Percentiles rank a stretch among this genome's conserved stretches.
Conservation (phyloP, 1,139 yeast species). For the Pichia sp. region DNA sequence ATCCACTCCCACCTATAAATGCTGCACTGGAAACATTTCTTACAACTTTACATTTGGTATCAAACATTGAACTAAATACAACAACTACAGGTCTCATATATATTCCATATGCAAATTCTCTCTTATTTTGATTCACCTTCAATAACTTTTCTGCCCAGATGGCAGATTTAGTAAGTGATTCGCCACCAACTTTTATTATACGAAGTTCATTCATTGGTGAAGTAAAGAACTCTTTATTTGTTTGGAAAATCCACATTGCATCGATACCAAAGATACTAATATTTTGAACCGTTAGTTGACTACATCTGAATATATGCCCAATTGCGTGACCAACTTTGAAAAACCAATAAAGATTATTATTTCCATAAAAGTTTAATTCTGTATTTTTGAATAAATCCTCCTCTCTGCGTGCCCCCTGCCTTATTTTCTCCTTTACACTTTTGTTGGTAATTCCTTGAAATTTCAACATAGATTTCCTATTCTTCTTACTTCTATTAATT, state of each 20-base stretch:
- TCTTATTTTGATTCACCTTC: neutral
- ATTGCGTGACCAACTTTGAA: neutral
- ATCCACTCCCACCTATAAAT: conserved; percentile 6
- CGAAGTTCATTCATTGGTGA: conserved; percentile 1
- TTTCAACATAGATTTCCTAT: conserved; percentile 1
- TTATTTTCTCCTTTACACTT: neutral
- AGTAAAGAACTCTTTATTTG: neutral
- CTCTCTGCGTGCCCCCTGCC: too few species aligned
- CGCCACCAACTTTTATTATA: conserved; percentile 5
- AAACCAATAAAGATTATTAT: too few species aligned
- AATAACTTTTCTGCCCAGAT: conserved; percentile 2
- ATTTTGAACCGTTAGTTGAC: conserved; percentile 3
- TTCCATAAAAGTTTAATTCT: too few species aligned
- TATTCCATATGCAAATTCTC: conserved; percentile 1
- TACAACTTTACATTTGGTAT: conserved; percentile 5
- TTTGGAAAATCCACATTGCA: conserved; percentile 3
- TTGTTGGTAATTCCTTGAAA: neutral
- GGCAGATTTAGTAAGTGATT: conserved; percentile 5
- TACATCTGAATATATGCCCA: neutral
- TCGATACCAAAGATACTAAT: conserved; percentile 10
- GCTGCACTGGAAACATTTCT: neutral
- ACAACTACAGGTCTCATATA: conserved; percentile 5
- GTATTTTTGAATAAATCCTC: too few species aligned
- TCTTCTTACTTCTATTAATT: conserved; percentile 4
- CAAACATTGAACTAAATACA: conserved; percentile 6